phyloP scores from a whole-genome alignment of 768 basidiomycete species.

The Lyophyllum shimeji region DNA sequence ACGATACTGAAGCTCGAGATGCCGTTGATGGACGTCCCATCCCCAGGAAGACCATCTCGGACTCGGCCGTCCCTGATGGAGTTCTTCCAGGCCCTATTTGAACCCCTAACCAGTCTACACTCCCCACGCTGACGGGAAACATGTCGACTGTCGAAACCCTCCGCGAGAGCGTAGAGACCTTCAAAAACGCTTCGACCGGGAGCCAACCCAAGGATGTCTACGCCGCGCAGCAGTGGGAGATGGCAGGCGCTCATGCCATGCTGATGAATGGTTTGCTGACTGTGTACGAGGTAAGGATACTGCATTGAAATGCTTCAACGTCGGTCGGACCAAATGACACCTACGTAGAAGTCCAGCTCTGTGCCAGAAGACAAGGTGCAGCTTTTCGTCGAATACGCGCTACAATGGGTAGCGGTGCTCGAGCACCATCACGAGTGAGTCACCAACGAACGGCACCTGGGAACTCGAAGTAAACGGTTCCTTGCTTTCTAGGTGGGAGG shows the following conservation, averaged over 20 bases:
- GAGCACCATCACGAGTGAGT: conserved; percentile 19
- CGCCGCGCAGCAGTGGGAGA: conserved; percentile 19
- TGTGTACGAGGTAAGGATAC: conserved; percentile 13
- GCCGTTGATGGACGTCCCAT: not conserved
- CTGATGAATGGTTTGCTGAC: conserved; percentile 16
- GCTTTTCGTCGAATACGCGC: conserved; percentile 15
- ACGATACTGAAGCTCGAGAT: not conserved
- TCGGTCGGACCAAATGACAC: not conserved
- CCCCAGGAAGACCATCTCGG: not conserved
- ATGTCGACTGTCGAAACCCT: conserved; percentile 16
- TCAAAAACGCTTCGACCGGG: conserved; percentile 5
- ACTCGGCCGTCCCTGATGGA: not conserved
- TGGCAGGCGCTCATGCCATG: conserved; percentile 19
- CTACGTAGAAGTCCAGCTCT: conserved; percentile 5
- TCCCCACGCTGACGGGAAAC: not conserved
- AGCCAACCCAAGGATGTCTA: conserved; percentile 18
- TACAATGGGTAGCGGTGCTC: conserved; percentile 18
- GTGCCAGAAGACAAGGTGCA: conserved; percentile 9
- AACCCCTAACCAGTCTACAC: not conserved
- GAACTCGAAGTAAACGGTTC: not conserved
- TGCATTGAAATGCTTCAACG: not conserved
- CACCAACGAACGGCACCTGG: not conserved
- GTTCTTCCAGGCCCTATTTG: not conserved
- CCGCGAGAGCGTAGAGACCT: conserved; percentile 13
- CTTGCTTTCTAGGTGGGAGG: conserved; percentile 16